phyloP scores from a whole-genome alignment of 1,284 basidiomycete species.

The Cutaneotrichosporon dermatis region DNA sequence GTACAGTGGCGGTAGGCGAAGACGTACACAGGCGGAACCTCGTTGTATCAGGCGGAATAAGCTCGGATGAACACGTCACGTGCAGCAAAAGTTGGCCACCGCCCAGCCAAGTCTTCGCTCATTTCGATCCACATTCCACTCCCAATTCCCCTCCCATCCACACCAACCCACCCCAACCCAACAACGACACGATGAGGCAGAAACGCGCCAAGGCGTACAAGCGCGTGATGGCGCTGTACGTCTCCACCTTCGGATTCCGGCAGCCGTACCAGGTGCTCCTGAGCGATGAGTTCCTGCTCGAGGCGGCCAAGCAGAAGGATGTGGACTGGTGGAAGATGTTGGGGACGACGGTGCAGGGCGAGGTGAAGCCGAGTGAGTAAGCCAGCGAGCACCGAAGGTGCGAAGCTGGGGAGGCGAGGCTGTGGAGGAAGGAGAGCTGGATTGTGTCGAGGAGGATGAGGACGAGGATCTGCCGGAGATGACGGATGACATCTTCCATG shows the following conservation, averaged over 20 bases:
- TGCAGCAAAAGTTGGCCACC: constrained; percentile 7
- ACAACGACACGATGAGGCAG: constrained; percentile 66
- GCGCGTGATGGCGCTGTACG: constrained; percentile 85
- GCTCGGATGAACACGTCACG: background rate
- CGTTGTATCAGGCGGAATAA: background rate
- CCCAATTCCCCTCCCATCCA: background rate
- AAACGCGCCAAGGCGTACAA: constrained; percentile 87
- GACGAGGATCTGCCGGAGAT: too few relatives aligned
- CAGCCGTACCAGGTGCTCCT: constrained; percentile 86
- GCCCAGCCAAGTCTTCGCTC: background rate
- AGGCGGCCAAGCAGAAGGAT: constrained; percentile 55
- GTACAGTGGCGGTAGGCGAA: too few relatives aligned
- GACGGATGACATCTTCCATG: background rate
- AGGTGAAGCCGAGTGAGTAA: constrained; percentile 76
- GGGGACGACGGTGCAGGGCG: constrained; percentile 68
- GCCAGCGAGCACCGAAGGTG: too few relatives aligned
- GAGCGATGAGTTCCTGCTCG: constrained; percentile 76
- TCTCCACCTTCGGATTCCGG: constrained; percentile 77
- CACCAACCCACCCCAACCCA: background rate
- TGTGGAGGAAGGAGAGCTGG: background rate
- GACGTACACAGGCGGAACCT: background rate
- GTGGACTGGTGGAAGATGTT: constrained; percentile 68
- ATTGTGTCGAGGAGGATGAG: background rate
- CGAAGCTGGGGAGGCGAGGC: too few relatives aligned
- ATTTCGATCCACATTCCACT: too few relatives aligned